phyloP scores from a whole-genome alignment of 1,139 yeast genomes.

The Yamadazyma spencermartinsiae region DNA sequence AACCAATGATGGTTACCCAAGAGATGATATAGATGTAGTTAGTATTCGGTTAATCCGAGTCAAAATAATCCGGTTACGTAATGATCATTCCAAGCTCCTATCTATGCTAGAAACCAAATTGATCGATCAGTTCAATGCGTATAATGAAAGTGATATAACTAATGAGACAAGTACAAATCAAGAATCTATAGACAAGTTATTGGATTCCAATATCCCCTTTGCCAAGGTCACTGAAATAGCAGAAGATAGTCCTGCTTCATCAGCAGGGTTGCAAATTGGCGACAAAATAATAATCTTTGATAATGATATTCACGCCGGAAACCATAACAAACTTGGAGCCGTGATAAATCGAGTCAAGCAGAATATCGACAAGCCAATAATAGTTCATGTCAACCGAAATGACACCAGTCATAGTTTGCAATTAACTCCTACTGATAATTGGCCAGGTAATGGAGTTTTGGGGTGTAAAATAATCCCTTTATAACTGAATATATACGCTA shows the following conservation, averaged over 20 bases:
- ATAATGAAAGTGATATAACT: not conserved
- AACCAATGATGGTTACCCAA: constrained; percentile 78
- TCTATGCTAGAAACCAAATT: constrained; percentile 49
- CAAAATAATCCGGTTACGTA: constrained; percentile 63
- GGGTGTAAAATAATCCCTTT: constrained; percentile 68
- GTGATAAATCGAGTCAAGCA: constrained; percentile 34
- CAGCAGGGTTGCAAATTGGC: constrained; percentile 39
- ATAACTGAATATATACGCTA: constrained; percentile 29
- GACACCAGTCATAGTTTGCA: constrained; percentile 22
- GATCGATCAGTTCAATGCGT: constrained; percentile 36
- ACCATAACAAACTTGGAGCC: constrained; percentile 45
- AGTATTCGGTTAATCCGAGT: constrained; percentile 62
- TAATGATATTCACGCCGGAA: constrained; percentile 47
- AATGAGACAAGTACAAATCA: not conserved
- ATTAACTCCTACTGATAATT: constrained; percentile 54
- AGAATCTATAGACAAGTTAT: constrained; percentile 1
- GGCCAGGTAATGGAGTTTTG: constrained; percentile 73
- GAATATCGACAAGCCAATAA: constrained; percentile 27
- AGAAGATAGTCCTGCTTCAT: constrained; percentile 47
- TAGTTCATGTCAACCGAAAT: constrained; percentile 37
- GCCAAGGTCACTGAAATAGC: constrained; percentile 54
- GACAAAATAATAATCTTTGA: constrained; percentile 60
- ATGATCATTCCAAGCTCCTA: constrained; percentile 61
- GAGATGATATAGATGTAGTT: constrained; percentile 80
- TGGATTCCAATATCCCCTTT: constrained; percentile 46